Base-by-base conservation (phyloP, 371 early-diverging fungal species). In the Circinella umbellata region DNA sequence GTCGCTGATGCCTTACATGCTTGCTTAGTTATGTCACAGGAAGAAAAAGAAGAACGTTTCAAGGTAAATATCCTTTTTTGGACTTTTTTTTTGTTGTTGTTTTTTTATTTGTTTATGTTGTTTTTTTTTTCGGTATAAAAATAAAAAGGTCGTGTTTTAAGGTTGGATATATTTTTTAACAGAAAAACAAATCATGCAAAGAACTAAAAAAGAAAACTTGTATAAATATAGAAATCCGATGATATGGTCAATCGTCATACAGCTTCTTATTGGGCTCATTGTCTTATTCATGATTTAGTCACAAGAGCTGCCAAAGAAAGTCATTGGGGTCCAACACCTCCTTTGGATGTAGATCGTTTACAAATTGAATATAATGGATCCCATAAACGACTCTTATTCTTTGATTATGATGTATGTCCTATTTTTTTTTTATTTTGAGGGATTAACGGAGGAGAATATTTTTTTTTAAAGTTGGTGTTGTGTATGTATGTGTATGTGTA, bases 41-140 rank as follows among this genome's bases (percentile, higher is more conserved):
- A 95, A 57, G 93, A 73, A 96, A 98, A 94, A 94, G 81, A 95
- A 90, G 6, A 94, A 92, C 68, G 96, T 94, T 69, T 87, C 97
- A n/a, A 88, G 97, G 9, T 81, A 91, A 15, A 92, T 57, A 1
- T 27, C 27, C 27, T 27, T 27, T 27, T 27, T 27, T 27, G 10
- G 6, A 3, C 0, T 34, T 57, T 7, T 57, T 18, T 1, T 4
- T 57, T 51, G 15, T 51, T 14, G n/a, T n/a, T n/a, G n/a, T n/a
- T n/a, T n/a, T n/a, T n/a, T n/a, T n/a, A n/a, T n/a, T 47, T 9
- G 15, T 17, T 14, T 4, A 4, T 51, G 51, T 51, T 49, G 49
- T 49, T 49, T 49, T 9, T 49, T 11, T 49, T n/a, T 27, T 27
- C 2, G 27, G 2, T 27, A 27, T 27, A 27, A 27, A 27, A n/a